These are phyloP conservation scores for Hortiboletus flavorubellus DNA, from an alignment of 768 basidiomycete genomes.

Conservation along the genomic window DNA sequence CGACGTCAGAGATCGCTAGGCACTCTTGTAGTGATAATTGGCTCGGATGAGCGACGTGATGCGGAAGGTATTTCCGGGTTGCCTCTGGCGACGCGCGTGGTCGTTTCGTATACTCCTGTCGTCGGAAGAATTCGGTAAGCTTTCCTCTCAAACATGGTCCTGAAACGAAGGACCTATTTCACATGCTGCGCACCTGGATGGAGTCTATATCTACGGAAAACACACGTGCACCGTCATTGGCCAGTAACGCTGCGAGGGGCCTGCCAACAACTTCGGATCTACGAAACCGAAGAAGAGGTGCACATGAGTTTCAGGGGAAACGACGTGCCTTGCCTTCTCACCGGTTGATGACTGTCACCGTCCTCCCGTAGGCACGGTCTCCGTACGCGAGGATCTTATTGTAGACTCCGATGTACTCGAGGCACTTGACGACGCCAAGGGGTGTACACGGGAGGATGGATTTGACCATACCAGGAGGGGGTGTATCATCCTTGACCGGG, in stretches of 20 bases:
- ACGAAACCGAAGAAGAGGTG: background rate
- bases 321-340: constrained; percentile 28
- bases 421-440: constrained; percentile 91
- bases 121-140: background rate
- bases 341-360: constrained; percentile 93
- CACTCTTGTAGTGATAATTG: constrained; percentile 72
- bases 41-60: constrained; percentile 75
- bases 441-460: constrained; percentile 98
- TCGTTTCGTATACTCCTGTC: constrained; percentile 89
- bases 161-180: background rate
- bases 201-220: constrained; percentile 95
- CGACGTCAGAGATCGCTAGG: constrained; percentile 83
- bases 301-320: constrained; percentile 1
- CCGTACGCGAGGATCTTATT: constrained; percentile 91
- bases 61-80: constrained; percentile 71
- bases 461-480: constrained; percentile 86
- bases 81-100: constrained; percentile 45
- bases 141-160: background rate
- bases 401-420: constrained; percentile 91
- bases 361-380: constrained; percentile 91
- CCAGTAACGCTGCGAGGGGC: constrained; percentile 90
- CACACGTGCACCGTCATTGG: constrained; percentile 96
- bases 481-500: constrained; percentile 49
- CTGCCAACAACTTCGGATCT: constrained; percentile 97
- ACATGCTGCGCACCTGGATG: constrained; percentile 55